phyloP scores from a whole-genome alignment of 768 basidiomycete genomes.

The Cystobasidiopsis lactophilus region DNA sequence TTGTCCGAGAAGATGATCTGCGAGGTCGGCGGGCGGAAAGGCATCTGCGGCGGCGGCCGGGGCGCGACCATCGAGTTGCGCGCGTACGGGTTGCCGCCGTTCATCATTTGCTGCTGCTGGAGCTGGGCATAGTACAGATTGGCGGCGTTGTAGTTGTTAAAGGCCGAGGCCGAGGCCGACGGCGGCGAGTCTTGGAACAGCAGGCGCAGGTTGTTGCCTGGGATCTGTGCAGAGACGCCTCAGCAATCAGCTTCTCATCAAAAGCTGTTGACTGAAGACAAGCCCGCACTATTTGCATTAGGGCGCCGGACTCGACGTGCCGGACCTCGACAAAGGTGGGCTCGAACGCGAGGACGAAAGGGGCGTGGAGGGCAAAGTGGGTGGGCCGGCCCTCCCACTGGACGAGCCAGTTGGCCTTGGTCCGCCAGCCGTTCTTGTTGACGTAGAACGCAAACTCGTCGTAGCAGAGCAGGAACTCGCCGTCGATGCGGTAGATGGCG shows the following conservation, averaged over 20 bases:
- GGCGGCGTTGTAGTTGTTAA: too few relatives aligned
- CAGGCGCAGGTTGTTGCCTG: conserved; percentile 43
- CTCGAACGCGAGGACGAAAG: conserved; percentile 90
- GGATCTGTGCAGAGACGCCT: background rate
- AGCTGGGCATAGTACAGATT: too few relatives aligned
- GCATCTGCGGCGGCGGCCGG: too few relatives aligned
- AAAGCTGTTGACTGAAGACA: background rate
- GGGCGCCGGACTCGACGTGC: conserved; percentile 72
- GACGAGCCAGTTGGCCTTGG: conserved; percentile 77
- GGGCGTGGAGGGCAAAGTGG: conserved; percentile 84
- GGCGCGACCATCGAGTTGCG: too few relatives aligned
- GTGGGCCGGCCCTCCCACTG: conserved; percentile 90
- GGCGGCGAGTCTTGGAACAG: conserved; percentile 86
- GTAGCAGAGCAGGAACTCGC: conserved; percentile 90
- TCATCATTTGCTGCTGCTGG: too few relatives aligned
- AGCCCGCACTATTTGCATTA: conserved; percentile 78
- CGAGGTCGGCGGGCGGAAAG: too few relatives aligned
- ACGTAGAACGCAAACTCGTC: conserved; percentile 99
- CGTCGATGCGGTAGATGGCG: conserved; percentile 89
- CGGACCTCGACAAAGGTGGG: conserved; percentile 89
- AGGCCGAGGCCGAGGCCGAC: conserved; percentile 43
- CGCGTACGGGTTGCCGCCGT: too few relatives aligned
- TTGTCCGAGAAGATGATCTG: too few relatives aligned
- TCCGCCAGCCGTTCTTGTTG: conserved; percentile 82
- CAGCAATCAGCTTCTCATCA: background rate